Percentiles rank a stretch among this genome's conserved stretches.
These are phyloP conservation scores for Pascua sp. DNA, from an alignment of 1,284 basidiomycete genomes.

Conservation along the genomic window DNA sequence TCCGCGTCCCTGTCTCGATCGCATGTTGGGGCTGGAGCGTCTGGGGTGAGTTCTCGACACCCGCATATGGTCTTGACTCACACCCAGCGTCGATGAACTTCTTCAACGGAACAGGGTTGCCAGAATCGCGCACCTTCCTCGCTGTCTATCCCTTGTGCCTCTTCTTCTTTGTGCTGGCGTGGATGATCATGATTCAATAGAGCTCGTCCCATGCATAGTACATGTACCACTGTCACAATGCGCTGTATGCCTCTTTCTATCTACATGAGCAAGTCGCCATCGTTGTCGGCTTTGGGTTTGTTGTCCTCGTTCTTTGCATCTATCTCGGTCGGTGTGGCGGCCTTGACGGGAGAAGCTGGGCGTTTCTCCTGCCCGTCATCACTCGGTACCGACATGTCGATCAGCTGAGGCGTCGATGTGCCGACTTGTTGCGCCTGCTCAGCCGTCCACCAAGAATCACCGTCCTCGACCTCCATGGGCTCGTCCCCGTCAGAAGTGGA, in stretches of 20 bases:
- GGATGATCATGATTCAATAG: constrained; percentile 90
- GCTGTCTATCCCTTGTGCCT: constrained; percentile 84
- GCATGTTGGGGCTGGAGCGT: constrained; percentile 89
- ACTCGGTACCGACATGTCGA: no score
- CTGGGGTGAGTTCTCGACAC: constrained; percentile 64
- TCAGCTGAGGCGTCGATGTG: not conserved
- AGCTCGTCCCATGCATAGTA: not conserved
- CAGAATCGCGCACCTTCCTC: constrained; percentile 76
- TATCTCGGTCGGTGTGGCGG: no score
- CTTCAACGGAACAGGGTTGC: constrained; percentile 86
- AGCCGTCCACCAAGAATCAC: no score
- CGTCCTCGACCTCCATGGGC: not conserved
- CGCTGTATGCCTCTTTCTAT: not conserved
- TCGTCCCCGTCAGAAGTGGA: constrained; percentile 1
- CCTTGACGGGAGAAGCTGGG: no score
- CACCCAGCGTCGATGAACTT: constrained; percentile 82
- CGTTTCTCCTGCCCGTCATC: no score
- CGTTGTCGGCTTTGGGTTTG: no score
- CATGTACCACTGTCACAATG: no score
- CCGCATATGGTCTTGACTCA: not conserved
- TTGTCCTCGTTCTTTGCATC: no score
- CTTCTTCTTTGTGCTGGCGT: constrained; percentile 62
- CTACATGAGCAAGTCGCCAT: not conserved
- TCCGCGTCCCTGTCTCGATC: constrained; percentile 77
- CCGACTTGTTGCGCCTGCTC: no score